Percentiles rank a stretch among this genome's conserved stretches.
phyloP scores from a whole-genome alignment of 192 early-diverging fungal species.

The Coemansia sp. region DNA sequence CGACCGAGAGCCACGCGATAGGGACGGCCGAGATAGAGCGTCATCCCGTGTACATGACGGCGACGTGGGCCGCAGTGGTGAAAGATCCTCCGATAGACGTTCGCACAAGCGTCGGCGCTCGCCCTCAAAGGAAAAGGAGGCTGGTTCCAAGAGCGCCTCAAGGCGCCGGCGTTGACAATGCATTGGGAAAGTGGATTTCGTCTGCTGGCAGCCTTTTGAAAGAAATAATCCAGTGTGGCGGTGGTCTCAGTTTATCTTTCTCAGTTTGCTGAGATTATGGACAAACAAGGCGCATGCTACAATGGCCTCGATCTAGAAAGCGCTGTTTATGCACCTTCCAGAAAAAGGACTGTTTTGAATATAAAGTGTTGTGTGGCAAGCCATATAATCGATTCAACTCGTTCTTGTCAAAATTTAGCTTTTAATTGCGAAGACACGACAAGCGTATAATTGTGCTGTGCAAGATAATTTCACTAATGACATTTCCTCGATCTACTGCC shows the following conservation, averaged over 20 bases:
- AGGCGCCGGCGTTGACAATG: slow-evolving; percentile 41
- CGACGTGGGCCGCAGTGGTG: slow-evolving; percentile 10
- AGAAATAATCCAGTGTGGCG: not conserved
- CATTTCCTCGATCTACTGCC: too few species aligned
- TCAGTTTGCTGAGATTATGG: not conserved
- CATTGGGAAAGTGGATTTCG: not conserved
- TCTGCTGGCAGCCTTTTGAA: not conserved
- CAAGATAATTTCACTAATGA: not conserved
- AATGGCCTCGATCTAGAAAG: too few species aligned
- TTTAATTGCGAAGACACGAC: not conserved
- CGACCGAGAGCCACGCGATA: slow-evolving; percentile 20
- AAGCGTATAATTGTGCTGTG: not conserved
- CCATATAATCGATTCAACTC: not conserved
- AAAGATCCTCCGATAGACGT: slow-evolving; percentile 20
- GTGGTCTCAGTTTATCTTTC: not conserved
- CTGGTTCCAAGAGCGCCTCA: slow-evolving; percentile 19
- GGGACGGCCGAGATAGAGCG: slow-evolving; percentile 13
- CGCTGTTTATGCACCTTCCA: too few species aligned
- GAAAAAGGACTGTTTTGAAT: too few species aligned
- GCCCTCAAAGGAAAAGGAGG: slow-evolving; percentile 35
- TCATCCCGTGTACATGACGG: slow-evolving; percentile 10
- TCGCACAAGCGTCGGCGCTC: slow-evolving; percentile 50
- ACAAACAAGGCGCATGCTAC: too few species aligned
- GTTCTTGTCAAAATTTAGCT: not conserved
- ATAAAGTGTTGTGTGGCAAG: not conserved